Base-by-base conservation (phyloP, 2,329 filamentous ascomycete genomes). In the Didymella keratinophila region DNA sequence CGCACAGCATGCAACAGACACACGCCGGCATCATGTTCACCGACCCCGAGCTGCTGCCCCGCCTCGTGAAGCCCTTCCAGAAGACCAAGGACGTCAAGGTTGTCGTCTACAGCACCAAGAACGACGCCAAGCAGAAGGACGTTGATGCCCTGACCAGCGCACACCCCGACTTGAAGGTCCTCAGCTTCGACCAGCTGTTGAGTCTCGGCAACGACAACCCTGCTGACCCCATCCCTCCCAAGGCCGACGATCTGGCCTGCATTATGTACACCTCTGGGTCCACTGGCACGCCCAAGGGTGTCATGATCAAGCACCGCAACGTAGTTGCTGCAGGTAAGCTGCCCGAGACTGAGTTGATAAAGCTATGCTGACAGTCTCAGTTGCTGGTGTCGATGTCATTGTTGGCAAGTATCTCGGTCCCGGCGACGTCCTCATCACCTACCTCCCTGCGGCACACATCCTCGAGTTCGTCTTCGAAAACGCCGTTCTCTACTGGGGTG, bases 381-480 rank as follows among this genome's bases (percentile, higher is more conserved):
- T 97, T 64, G 90, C 94, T 45, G 95, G 95, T 75, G 86, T 97
- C 44, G 86, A 89, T 72, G 85, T 85, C 41, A 88, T 92, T 61
- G 88, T 98, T 46, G 91, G 90, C 21, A 87, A 89, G 58, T 89
- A 89, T 70, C 86, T 98, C 48, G 89, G 88, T 60, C 87, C 89
- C 57, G 87, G 85, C 44, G 95, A 99, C 68, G 85, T 86, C 44
- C 83, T 98, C 42, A 85, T 99, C 44, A 92, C 93, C 21, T 99
- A 98, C 78, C 86, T 99, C 14, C 95, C 95, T 1, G 88, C 96
- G 52, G 93, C 95, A 2, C 95, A 99, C 75, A 98, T 98, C 71
- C 88, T 99, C 70, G 95, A 99, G 78, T 95, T 97, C 78, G 90
- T 94, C 58, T 92, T 99, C 66, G 95, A 99, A 80, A 97, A 96